phyloP scores from a whole-genome alignment of 495 filamentous ascomycete genomes.

The Annulohypoxylon maeteangense region DNA sequence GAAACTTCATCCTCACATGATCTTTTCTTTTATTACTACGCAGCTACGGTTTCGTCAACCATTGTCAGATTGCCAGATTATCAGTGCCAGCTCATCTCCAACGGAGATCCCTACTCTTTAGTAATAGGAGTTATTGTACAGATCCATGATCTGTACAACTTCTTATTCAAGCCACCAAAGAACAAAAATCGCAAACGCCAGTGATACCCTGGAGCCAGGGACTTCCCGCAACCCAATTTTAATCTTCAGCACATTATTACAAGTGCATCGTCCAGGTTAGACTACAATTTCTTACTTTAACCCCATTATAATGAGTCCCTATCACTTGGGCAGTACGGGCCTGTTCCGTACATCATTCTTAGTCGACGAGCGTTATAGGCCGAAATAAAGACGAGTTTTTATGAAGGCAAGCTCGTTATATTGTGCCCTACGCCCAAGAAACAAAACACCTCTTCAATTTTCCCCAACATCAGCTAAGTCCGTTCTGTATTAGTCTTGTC shows the following conservation, averaged over 20 bases:
- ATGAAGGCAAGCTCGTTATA: conserved; percentile 30
- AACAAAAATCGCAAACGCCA: neutral
- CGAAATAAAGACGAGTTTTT: conserved; percentile 40
- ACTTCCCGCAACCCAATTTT: conserved; percentile 23
- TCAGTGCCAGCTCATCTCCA: neutral
- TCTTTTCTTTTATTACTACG: neutral
- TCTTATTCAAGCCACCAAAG: neutral
- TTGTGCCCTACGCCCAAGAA: conserved; percentile 18
- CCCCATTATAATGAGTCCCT: too few species aligned
- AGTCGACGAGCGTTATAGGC: conserved; percentile 28
- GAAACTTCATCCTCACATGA: conserved; percentile 1
- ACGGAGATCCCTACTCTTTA: neutral
- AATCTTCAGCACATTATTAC: neutral
- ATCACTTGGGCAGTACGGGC: conserved; percentile 33
- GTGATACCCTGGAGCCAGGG: conserved; percentile 27
- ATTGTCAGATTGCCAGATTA: neutral
- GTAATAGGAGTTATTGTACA: neutral
- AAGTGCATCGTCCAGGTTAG: neutral
- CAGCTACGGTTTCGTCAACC: neutral
- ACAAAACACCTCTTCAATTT: conserved; percentile 5
- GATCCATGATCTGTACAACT: neutral
- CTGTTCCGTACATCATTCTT: conserved; percentile 15
- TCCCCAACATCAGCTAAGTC: conserved; percentile 15
- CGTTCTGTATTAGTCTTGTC: conserved; percentile 10
- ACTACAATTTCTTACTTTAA: neutral